Conservation (phyloP, 305 asterid species). For the Caryopteris hybrid region DNA sequence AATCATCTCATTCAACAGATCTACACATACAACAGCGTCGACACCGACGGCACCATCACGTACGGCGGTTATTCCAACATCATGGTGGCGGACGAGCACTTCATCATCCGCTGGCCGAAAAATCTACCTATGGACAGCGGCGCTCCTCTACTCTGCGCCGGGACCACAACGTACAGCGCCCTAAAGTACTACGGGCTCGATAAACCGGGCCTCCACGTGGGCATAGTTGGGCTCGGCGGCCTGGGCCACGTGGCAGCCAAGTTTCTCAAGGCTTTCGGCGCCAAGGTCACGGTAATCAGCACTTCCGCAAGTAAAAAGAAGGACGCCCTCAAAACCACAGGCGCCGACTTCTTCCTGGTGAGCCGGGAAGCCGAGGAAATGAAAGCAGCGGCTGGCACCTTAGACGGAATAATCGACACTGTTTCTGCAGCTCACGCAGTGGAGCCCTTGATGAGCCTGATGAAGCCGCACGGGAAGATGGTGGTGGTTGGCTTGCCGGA, state of each 20-base stretch:
- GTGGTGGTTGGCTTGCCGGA: conserved; percentile 13
- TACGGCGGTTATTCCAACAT: conserved; percentile 1
- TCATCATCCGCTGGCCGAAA: conserved; percentile 18
- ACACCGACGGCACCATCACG: no score
- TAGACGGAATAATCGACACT: conserved; percentile 20
- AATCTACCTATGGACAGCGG: conserved; percentile 10
- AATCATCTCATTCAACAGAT: no score
- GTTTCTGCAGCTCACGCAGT: conserved; percentile 10
- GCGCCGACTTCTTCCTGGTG: conserved; percentile 9
- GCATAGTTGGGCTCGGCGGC: background rate
- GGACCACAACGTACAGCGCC: conserved; percentile 23
- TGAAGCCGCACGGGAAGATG: conserved; percentile 18
- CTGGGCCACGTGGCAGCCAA: no score
- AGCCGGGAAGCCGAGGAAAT: conserved; percentile 3
- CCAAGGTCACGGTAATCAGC: conserved; percentile 19
- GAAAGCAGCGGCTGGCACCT: conserved; percentile 9
- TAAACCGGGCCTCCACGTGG: conserved; percentile 20
- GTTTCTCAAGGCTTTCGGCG: conserved; percentile 20
- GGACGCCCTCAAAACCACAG: conserved; percentile 14
- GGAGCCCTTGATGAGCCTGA: background rate
- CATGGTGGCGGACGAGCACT: conserved; percentile 20
- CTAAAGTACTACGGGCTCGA: conserved; percentile 17
- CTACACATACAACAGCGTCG: no score
- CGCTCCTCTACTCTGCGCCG: conserved; percentile 22
- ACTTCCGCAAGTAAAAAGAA: conserved; percentile 8